Base-by-base conservation (phyloP, 345 rosid genomes). In the Euclidium syriacum region DNA sequence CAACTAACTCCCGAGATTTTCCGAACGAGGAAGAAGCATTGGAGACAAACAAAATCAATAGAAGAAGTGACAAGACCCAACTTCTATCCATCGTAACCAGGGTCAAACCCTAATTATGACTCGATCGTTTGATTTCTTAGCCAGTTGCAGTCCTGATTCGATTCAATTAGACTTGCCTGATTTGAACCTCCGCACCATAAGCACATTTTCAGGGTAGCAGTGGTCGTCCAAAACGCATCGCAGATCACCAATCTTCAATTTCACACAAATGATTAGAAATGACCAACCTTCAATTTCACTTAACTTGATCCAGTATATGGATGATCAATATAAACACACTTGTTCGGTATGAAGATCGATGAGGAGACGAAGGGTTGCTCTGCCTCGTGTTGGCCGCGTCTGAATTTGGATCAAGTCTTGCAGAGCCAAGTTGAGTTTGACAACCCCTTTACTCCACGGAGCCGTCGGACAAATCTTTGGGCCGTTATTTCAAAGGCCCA, bases 21-120 rank as follows among this genome's bases (percentile, higher is more conserved):
- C 55, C 36, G 14, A 54, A 39, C 43, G 67, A 64, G 0, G 80
- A 64, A 56, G 74, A 64, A 56, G 74, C 85, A 35, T 58, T 22
- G 62, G 88, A 80, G 76, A 73, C 49, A 32, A 78, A 32, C 26
- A 81, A 48, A 65, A 84, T 20, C 77, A 83, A 67, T 3, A 78
- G 68, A 53, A 85, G 1, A 52, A 78, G 62, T 35, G 73, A 71
- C 7, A 56, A 29, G 10, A 65, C 61, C 70, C 65, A 64, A 64
- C 39, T 74, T 73, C 50, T 70, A 23, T 27, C 83, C 85, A 83
- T 80, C 34, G 73, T 61, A 62, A 47, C 15, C 7, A 49, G 32
- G 30, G 34, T 52, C 50, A 36, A 41, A 42, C 23, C 58, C 71
- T 29, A 48, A 36, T 14, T 38, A 48, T 38, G 35, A 67, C 2